A percentile compares a stretch with the other conserved stretches of the same genome.
Conservation (phyloP, 1,284 basidiomycete species). For the Tylopilus sp. region DNA sequence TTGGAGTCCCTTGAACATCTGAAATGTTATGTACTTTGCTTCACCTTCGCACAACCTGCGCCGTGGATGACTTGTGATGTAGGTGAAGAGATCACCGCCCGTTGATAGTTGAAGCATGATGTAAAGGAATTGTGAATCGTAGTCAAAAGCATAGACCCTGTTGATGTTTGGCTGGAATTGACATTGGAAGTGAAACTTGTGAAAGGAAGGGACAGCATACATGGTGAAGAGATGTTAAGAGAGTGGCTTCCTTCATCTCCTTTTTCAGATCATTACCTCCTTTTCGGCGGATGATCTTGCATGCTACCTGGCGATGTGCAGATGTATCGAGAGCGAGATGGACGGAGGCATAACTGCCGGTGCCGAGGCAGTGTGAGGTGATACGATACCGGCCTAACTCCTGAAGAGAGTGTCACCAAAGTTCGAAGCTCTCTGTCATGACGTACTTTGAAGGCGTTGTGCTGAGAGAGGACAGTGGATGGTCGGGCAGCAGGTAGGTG, state of each 20-base stretch:
- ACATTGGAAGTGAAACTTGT: not conserved
- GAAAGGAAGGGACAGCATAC: slow-evolving; percentile 51
- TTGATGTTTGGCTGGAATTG: slow-evolving; percentile 81
- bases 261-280: slow-evolving; percentile 66
- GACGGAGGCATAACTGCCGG: slow-evolving; percentile 85
- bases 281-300: slow-evolving; percentile 80
- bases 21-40: slow-evolving; percentile 86
- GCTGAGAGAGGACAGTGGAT: slow-evolving; percentile 68
- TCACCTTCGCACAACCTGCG: slow-evolving; percentile 78
- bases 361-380: slow-evolving; percentile 80
- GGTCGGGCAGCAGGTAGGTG: slow-evolving; percentile 60
- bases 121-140: slow-evolving; percentile 76
- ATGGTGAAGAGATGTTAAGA: slow-evolving; percentile 77
- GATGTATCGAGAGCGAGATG: slow-evolving; percentile 76
- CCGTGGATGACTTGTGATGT: slow-evolving; percentile 72
- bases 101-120: slow-evolving; percentile 89
- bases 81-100: slow-evolving; percentile 89
- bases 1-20: slow-evolving; percentile 76
- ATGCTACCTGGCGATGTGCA: slow-evolving; percentile 80
- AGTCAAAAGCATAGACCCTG: slow-evolving; percentile 75
- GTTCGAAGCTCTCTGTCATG: slow-evolving; percentile 12
- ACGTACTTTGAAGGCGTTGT: slow-evolving; percentile 63
- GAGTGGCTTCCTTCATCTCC: slow-evolving; percentile 81
- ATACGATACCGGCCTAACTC: slow-evolving; percentile 72
- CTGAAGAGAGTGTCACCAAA: slow-evolving; percentile 41